Base-by-base conservation (phyloP, 768 basidiomycete species). In the Lentinula edodes region DNA sequence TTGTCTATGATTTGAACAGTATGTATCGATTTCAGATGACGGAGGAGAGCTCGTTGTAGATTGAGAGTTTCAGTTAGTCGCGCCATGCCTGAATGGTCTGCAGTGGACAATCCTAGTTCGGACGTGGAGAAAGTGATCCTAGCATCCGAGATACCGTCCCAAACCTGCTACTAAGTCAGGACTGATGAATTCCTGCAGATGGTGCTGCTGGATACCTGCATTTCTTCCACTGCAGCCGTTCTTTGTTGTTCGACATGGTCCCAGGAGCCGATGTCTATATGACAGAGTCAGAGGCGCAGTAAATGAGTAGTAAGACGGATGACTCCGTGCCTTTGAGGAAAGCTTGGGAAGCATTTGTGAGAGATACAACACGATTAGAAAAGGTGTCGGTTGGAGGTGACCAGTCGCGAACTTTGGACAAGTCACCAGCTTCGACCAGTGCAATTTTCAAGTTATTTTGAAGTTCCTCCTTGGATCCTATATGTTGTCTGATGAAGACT, bases 51-150 rank as follows among this genome's bases (percentile, higher is more conserved):
- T 1, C 89, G 84, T 73, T 98, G 97, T 1, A 99, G 79, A 69
- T 98, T 98, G 50, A 94, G 77, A 68, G 95, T 98, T 73, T 99
- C 97, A 0, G 89, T 93, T 68, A 98, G 76, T 23, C 85, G 86
- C 15, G 94, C 87, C 89, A 98, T 93, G 61, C 72, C 76, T 62
- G 71, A 68, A 16, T 52, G 51, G 64, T 61, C 57, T 18, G 66
- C 63, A 43, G 63, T 56, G 52, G 71, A 61, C 58, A 72, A 62
- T 18, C 72, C 74, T 20, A 84, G 61, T 20, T 86, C 82, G 1
- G 82, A 74, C 0, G 88, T 79, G 43, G 80, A 78, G 68, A 95
- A 95, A 6, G 77, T 77, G 56, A 95, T 87, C 15, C 91, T 82
- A 7, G 93, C 88, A 66, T 88, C 85, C 1, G 91, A 90, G 43